phyloP scores from a whole-genome alignment of 2,329 filamentous ascomycete genomes.

The Lecanicillium sp. region DNA sequence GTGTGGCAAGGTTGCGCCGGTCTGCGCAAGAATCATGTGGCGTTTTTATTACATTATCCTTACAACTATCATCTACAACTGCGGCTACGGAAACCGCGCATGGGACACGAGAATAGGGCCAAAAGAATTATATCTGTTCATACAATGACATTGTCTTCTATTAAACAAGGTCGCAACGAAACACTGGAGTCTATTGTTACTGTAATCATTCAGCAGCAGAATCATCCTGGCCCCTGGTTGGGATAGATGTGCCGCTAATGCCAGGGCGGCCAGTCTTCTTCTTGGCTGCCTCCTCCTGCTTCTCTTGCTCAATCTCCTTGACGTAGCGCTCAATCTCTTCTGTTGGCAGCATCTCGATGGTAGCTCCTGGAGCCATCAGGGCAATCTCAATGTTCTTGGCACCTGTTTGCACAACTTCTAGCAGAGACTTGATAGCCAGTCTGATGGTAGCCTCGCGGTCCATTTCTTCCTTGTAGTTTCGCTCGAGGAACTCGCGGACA shows the following conservation, averaged over 20 bases:
- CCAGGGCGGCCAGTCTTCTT: constrained; percentile 83
- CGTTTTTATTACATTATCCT: not conserved
- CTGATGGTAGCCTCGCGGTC: constrained; percentile 93
- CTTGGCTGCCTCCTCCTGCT: constrained; percentile 96
- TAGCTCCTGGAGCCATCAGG: constrained; percentile 89
- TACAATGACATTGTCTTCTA: constrained; percentile 15
- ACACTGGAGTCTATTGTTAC: constrained; percentile 13
- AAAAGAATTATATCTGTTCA: constrained; percentile 7
- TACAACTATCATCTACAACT: no score
- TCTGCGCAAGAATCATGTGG: not conserved
- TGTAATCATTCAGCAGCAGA: constrained; percentile 23
- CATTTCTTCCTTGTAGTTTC: constrained; percentile 98
- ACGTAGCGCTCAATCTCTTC: constrained; percentile 97
- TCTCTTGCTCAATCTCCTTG: constrained; percentile 98
- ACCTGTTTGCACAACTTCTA: constrained; percentile 97
- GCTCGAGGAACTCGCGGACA: constrained; percentile 94
- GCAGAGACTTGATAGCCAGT: constrained; percentile 92
- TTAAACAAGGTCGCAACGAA: constrained; percentile 14
- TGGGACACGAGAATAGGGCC: no score
- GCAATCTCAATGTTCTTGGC: constrained; percentile 99
- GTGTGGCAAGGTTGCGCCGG: not conserved
- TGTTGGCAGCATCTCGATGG: constrained; percentile 85
- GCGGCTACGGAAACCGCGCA: no score
- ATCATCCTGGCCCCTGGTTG: constrained; percentile 52
- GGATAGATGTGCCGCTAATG: constrained; percentile 62